Conservation (phyloP, 495 filamentous ascomycete species). For the Aeminium ludgeri region DNA sequence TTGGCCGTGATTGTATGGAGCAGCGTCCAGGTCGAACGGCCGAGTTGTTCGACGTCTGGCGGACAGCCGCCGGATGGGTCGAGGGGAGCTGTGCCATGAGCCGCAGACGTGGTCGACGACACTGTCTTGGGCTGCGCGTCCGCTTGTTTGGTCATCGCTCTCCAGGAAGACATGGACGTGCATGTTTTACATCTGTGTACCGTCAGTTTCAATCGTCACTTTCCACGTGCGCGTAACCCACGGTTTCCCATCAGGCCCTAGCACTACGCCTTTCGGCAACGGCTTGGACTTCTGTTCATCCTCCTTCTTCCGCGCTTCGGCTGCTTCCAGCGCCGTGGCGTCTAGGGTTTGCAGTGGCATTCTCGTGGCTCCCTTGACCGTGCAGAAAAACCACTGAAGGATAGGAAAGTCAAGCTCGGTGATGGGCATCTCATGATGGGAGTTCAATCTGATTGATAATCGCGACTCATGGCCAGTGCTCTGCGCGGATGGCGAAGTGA, state of each 20-base stretch:
- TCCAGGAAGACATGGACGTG: slow-evolving; percentile 56
- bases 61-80: slow-evolving; percentile 31
- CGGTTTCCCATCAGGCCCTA: slow-evolving; percentile 94
- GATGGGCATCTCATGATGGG: slow-evolving; percentile 10
- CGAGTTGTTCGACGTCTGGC: slow-evolving; percentile 69
- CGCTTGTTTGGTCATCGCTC: slow-evolving; percentile 44
- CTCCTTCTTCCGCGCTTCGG: slow-evolving; percentile 6
- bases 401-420: slow-evolving; percentile 15
- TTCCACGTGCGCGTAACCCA: slow-evolving; percentile 30
- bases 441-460: no score
- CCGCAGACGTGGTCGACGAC: slow-evolving; percentile 11
- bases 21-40: slow-evolving; percentile 79
- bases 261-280: slow-evolving; percentile 62
- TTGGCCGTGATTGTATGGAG: slow-evolving; percentile 77
- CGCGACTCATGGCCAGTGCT: no score
- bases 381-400: slow-evolving; percentile 16
- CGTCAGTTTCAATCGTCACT: slow-evolving; percentile 12
- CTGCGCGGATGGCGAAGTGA: no score
- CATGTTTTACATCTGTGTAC: slow-evolving; percentile 67
- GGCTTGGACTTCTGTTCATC: slow-evolving; percentile 22
- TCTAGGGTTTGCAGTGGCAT: slow-evolving; percentile 20
- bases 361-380: slow-evolving; percentile 14
- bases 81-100: slow-evolving; percentile 13
- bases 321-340: slow-evolving; percentile 7
- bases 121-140: slow-evolving; percentile 8